phyloP scores from a whole-genome alignment of 1,139 yeast species.

The Suhomyces bribrorum region DNA sequence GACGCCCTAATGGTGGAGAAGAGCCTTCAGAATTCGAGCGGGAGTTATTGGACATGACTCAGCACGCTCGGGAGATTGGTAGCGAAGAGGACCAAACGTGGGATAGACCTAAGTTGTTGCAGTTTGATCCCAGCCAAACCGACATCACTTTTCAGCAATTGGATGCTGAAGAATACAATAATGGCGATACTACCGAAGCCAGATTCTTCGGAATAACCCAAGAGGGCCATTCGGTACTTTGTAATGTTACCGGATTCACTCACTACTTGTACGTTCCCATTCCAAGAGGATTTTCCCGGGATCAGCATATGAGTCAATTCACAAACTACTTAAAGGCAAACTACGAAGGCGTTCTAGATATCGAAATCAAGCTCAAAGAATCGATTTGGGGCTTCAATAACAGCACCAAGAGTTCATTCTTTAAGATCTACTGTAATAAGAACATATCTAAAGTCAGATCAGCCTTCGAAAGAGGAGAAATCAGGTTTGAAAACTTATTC shows the following conservation, averaged over 20 bases:
- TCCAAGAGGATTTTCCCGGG: slow-evolving; percentile 70
- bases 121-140: slow-evolving; percentile 43
- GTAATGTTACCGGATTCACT: slow-evolving; percentile 84
- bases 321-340: slow-evolving; percentile 48
- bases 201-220: slow-evolving; percentile 91
- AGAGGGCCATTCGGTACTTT: slow-evolving; percentile 83
- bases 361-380: slow-evolving; percentile 71
- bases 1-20: slow-evolving; percentile 34
- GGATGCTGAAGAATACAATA: slow-evolving; percentile 84
- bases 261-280: slow-evolving; percentile 94
- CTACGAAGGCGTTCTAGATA: slow-evolving; percentile 58
- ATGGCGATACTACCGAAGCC: slow-evolving; percentile 61
- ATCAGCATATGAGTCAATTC: slow-evolving; percentile 53
- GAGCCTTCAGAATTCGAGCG: slow-evolving; percentile 67
- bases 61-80: slow-evolving; percentile 30
- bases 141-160: slow-evolving; percentile 85
- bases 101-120: slow-evolving; percentile 60
- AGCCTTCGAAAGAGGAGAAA: slow-evolving; percentile 81
- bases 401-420: slow-evolving; percentile 72
- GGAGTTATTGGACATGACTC: slow-evolving; percentile 63
- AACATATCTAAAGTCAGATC: slow-evolving; percentile 68
- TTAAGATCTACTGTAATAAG: slow-evolving; percentile 70
- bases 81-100: slow-evolving; percentile 52
- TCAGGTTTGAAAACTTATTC: slow-evolving; percentile 64
- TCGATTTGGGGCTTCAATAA: slow-evolving; percentile 95